These are phyloP conservation scores for Zoysia pacifica DNA, from an alignment of 176 grass and related monocot genomes.

Conservation along the genomic window DNA sequence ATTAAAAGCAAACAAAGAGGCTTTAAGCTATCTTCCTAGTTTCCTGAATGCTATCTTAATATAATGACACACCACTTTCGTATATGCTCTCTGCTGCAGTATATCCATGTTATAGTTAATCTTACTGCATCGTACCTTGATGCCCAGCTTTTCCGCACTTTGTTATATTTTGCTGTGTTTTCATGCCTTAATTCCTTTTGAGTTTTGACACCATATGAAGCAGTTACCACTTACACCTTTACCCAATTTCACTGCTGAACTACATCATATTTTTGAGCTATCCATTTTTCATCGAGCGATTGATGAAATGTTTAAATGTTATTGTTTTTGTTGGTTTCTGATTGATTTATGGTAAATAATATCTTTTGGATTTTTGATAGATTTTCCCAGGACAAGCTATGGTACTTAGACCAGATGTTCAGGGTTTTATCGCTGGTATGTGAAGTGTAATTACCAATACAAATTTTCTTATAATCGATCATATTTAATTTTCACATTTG, in stretches of 20 bases:
- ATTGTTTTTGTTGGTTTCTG: background rate
- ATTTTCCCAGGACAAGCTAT: constrained; percentile 94
- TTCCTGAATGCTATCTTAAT: too few relatives aligned
- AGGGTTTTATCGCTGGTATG: constrained; percentile 96
- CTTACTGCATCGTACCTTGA: background rate
- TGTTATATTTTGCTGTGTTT: background rate
- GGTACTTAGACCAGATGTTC: constrained; percentile 99
- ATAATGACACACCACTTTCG: too few relatives aligned
- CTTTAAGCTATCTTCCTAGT: too few relatives aligned
- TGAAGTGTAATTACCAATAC: constrained; percentile 3
- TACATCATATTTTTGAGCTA: constrained; percentile 11
- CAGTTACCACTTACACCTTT: background rate
- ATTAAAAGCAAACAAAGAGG: too few relatives aligned
- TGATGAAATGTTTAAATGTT: background rate
- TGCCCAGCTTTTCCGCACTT: background rate
- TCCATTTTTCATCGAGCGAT: background rate
- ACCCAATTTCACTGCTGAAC: background rate
- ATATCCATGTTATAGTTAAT: too few relatives aligned
- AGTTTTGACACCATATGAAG: constrained; percentile 12
- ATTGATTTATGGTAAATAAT: constrained; percentile 33
- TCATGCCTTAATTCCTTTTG: constrained; percentile 8
- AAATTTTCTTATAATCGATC: background rate
- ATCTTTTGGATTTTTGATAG: constrained; percentile 46
- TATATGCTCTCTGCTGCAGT: too few relatives aligned
- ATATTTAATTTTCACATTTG: background rate